phyloP scores from a whole-genome alignment of 345 rosid genomes.

The Dimocarpus longan region DNA sequence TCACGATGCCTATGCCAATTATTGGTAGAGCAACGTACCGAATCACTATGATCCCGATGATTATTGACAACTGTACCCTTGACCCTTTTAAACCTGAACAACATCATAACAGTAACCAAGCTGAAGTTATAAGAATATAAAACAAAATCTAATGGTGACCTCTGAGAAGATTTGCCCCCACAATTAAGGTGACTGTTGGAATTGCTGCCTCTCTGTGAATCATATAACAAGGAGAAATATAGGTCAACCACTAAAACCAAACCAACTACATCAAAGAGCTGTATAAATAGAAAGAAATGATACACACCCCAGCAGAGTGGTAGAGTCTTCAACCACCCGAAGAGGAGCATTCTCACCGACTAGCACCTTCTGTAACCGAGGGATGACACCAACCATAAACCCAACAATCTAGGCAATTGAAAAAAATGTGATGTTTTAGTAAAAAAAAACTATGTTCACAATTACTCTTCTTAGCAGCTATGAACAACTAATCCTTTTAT shows the following conservation, averaged over 20 bases:
- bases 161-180: constrained; percentile 55
- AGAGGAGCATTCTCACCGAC: constrained; percentile 39
- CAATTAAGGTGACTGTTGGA: constrained; percentile 40
- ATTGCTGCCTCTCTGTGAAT: constrained; percentile 47
- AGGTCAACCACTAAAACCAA: not conserved
- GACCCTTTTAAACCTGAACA: constrained; percentile 55
- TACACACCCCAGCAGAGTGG: constrained; percentile 31
- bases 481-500: not conserved
- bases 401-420: constrained; percentile 29
- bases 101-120: not conserved
- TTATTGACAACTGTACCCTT: constrained; percentile 13
- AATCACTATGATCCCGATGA: constrained; percentile 41
- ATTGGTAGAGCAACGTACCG: constrained; percentile 41
- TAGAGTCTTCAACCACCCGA: constrained; percentile 33
- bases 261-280: not conserved
- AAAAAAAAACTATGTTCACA: not conserved
- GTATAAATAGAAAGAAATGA: not conserved
- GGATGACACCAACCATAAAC: constrained; percentile 21
- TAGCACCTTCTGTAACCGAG: constrained; percentile 27
- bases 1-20: constrained; percentile 37
- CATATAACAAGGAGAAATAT: not conserved
- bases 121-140: not conserved
- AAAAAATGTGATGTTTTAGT: not conserved
- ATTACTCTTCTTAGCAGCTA: not conserved
- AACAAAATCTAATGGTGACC: constrained; percentile 9